Evolutionary conservation across 202 grass and related monocot genomes (phyloP).

Genomic region (Setaria italica): DNA sequence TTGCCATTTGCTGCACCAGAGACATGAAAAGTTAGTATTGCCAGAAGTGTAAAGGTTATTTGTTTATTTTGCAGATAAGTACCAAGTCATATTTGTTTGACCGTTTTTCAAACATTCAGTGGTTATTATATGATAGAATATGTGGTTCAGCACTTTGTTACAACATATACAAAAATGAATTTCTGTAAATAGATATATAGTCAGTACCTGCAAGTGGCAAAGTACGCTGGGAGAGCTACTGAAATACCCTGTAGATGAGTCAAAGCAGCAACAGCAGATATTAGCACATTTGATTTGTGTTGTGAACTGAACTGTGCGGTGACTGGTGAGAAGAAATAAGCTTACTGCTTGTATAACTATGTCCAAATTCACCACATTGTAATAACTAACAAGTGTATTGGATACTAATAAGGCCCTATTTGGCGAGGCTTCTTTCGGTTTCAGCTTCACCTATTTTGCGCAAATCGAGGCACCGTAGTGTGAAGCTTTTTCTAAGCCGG

Average conservation of each 20-base stretch:
- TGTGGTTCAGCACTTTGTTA: background rate
- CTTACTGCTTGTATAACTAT: background rate
- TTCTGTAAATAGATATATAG: conserved; percentile 24
- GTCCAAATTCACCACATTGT: background rate
- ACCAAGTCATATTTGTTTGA: background rate
- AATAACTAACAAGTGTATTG: conserved; percentile 22
- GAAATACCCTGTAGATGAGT: conserved; percentile 68
- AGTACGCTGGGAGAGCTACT: conserved; percentile 92
- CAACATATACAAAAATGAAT: conserved; percentile 1
- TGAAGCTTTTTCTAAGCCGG: no score
- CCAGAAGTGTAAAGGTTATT: background rate
- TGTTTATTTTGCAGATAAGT: conserved; percentile 23
- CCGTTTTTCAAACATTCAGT: background rate
- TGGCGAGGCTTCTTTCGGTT: no score
- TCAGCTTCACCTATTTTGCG: no score
- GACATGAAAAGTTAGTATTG: conserved; percentile 41
- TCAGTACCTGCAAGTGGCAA: conserved; percentile 83
- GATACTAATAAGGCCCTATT: conserved; percentile 5
- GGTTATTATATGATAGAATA: conserved; percentile 10
- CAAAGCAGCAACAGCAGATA: conserved; percentile 29
- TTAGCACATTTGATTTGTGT: conserved; percentile 31
- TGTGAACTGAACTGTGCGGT: conserved; percentile 5
- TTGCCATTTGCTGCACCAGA: conserved; percentile 76
- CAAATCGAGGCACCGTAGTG: no score
- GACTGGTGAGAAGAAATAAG: background rate